phyloP scores from a whole-genome alignment of 1,284 basidiomycete genomes.

The Ganoderma multipileum region DNA sequence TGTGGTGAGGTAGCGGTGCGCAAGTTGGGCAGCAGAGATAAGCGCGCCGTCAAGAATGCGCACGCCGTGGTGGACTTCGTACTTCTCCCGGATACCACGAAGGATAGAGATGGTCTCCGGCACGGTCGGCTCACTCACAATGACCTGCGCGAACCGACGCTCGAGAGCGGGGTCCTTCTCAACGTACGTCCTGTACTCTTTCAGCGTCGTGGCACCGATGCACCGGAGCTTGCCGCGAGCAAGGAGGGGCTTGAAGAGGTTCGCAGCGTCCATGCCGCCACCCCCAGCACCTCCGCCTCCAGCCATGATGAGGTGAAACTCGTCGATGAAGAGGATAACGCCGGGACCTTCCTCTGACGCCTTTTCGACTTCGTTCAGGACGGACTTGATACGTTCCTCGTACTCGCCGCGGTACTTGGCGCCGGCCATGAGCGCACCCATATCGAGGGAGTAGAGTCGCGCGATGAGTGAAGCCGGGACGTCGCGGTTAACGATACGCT shows the following conservation, averaged over 20 bases:
- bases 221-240: conserved; percentile 91
- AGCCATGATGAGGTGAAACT: conserved; percentile 92
- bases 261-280: conserved; percentile 87
- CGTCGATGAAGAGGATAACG: conserved; percentile 96
- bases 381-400: conserved; percentile 95
- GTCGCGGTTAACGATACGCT: conserved; percentile 94
- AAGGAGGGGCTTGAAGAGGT: conserved; percentile 89
- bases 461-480: conserved; percentile 90
- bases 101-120: conserved; percentile 93
- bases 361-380: conserved; percentile 95
- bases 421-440: conserved; percentile 96
- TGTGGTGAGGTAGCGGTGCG: conserved; percentile 93
- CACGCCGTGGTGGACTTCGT: conserved; percentile 89
- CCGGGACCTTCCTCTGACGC: conserved; percentile 82
- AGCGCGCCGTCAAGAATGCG: conserved; percentile 91
- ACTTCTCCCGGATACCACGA: conserved; percentile 88
- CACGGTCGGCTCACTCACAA: conserved; percentile 93
- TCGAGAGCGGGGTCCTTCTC: conserved; percentile 96
- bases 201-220: conserved; percentile 94
- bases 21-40: conserved; percentile 91
- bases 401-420: conserved; percentile 98
- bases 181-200: conserved; percentile 95
- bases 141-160: conserved; percentile 93
- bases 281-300: conserved; percentile 81
- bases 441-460: conserved; percentile 88